A percentile compares a stretch with the other conserved stretches of the same genome.
These are phyloP conservation scores for Psilocybe subaeruginosa DNA, from an alignment of 768 basidiomycete genomes.

Conservation along the genomic window DNA sequence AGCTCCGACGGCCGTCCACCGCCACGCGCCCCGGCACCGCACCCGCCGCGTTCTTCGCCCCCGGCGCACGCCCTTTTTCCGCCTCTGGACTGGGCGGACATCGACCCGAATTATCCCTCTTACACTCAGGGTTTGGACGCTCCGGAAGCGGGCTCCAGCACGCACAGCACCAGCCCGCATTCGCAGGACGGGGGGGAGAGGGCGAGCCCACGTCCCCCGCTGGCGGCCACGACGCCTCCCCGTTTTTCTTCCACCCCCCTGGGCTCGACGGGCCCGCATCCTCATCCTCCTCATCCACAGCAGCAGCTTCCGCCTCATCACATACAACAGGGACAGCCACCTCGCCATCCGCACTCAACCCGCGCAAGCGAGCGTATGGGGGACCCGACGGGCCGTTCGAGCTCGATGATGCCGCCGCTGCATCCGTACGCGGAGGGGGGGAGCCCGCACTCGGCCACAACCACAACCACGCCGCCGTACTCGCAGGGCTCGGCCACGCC, in stretches of 20 bases:
- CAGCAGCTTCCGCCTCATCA: slow-evolving; percentile 30
- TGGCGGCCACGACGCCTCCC: slow-evolving; percentile 53
- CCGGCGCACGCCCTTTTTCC: slow-evolving; percentile 50
- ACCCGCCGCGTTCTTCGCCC: slow-evolving; percentile 65
- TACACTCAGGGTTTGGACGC: slow-evolving; percentile 38
- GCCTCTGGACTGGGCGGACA: slow-evolving; percentile 49
- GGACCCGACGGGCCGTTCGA: slow-evolving; percentile 54
- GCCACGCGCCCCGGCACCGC: slow-evolving; percentile 72
- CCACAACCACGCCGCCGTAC: neutral
- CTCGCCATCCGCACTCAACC: slow-evolving; percentile 36
- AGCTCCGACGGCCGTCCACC: slow-evolving; percentile 58
- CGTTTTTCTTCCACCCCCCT: slow-evolving; percentile 81
- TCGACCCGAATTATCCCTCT: slow-evolving; percentile 31
- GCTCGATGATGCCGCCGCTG: slow-evolving; percentile 28
- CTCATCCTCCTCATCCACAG: slow-evolving; percentile 28
- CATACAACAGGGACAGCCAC: slow-evolving; percentile 18
- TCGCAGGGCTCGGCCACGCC: slow-evolving; percentile 19
- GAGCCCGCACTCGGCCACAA: neutral
- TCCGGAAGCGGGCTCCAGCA: slow-evolving; percentile 12
- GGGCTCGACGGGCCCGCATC: slow-evolving; percentile 30
- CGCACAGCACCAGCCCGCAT: neutral
- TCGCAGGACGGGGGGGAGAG: neutral
- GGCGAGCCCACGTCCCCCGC: slow-evolving; percentile 19
- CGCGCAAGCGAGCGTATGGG: slow-evolving; percentile 66
- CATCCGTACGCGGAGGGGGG: slow-evolving; percentile 13